Evolutionary conservation across 768 basidiomycete genomes (phyloP), one percentile per base, ranked within the genome.

Genomic region (Trametopsis cervina): DNA sequence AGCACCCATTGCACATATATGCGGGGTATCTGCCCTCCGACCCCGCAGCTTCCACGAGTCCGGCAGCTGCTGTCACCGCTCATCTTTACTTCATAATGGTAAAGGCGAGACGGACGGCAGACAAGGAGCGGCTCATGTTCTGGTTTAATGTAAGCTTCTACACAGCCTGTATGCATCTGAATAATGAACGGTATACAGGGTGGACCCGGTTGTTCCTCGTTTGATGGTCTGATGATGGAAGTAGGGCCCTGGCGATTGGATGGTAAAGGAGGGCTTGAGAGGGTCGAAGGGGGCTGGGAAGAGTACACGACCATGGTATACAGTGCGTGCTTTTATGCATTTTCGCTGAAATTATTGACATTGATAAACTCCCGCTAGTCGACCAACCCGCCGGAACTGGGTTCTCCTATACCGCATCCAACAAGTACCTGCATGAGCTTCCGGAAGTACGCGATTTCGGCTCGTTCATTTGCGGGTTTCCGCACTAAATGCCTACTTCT

Each of bases 351-450:
- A 35, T 26, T 42, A 33, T 27, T 35, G 12, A 22, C 29, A 15
- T 5, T 36, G 46, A 27, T 51, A 38, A 44, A 45, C 40, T 40
- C 24, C 13, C 43, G 12, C 9, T 60, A 99, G 96, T 99, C 46
- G 96, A 99, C 65, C 96, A 99, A 65, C 96, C 96, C 40, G 89
- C 89, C 3, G 96, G 95, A 7, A 97, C 96, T 17, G 96, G 96
- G 9, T 85, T 85, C 64, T 96, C 92, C 1, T 93, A 89, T 59
- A 80, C 87, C 17, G 82, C 86, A 50, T 91, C 93, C 12, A 79
- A 97, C 59, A 74, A 77, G 41, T 96, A 86, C 61, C 78, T 93
- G 22, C 85, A 89, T 51, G 85, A 86, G 37, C 73, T 94, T 35
- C 66, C 76, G 9, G 78, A 88, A 62, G 92, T 79, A 60, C 20